Conservation (phyloP, 2,329 filamentous ascomycete genomes). For the Fusarium guadeloupense region DNA sequence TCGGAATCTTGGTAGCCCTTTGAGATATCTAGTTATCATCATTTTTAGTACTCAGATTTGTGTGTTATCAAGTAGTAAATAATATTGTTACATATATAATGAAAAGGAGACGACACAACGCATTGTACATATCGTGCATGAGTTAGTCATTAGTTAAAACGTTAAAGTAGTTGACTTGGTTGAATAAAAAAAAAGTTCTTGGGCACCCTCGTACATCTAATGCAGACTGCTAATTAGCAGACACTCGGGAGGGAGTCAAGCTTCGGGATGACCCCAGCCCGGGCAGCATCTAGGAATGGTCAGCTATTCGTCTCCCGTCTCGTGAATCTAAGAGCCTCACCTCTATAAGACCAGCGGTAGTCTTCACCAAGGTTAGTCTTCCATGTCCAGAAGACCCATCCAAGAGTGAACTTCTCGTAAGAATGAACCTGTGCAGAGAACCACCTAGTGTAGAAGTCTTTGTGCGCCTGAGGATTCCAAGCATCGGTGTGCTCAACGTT, state of each 20-base stretch:
- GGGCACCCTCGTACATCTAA: too few species aligned
- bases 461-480: constrained; percentile 34
- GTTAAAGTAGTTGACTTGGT: too few species aligned
- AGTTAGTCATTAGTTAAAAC: too few species aligned
- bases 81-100: too few species aligned
- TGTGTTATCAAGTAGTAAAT: too few species aligned
- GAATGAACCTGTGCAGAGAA: constrained; percentile 39
- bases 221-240: constrained; percentile 18
- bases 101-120: too few species aligned
- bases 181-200: too few species aligned
- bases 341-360: constrained; percentile 42
- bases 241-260: constrained; percentile 25
- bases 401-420: constrained; percentile 35
- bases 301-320: not conserved
- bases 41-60: too few species aligned
- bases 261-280: constrained; percentile 37
- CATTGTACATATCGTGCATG: too few species aligned
- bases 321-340: constrained; percentile 8
- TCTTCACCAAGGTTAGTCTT: constrained; percentile 38
- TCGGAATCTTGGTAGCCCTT: too few species aligned
- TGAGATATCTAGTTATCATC: too few species aligned
- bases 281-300: constrained; percentile 27
- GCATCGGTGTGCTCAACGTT: constrained; percentile 55
- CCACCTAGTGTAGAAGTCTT: constrained; percentile 41
- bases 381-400: constrained; percentile 43